Evolutionary conservation across 176 grass and related monocot species (phyloP), one percentile per base, ranked within the genome.

Genomic region (Triticum dicoccoides): DNA sequence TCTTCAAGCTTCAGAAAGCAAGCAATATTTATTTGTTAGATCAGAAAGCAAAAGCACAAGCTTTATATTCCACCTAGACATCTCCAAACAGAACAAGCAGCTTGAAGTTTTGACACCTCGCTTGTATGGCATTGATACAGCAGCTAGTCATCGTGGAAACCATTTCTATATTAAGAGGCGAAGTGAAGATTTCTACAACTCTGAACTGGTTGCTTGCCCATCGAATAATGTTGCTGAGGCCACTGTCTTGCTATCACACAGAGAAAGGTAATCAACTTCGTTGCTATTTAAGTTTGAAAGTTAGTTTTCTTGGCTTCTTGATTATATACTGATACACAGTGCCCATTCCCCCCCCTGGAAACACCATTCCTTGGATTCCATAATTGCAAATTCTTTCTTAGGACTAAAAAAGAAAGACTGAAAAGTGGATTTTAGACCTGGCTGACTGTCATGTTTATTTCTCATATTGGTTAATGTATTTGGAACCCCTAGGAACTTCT

Each of bases 31-130:
- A 69, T 98, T 98, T 92, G 79, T 98, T 82, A 79, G 21, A 86
- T 98, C 96, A 51, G 96, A 78, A 90, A 98, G 96, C 96, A 93
- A 92, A 93, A 95, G 87, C 44, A 93, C 93, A 51, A 85, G 85
- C 34, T 98, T 90, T 80, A 56, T 95, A 86, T 93, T 93, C 83
- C 90, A 95, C 64, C 61, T 98, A 15, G 83, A 98, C 47, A 86
- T 83, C 61, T 89, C 86, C 51, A 92, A 92, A 81, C 73, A 89
- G 69, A 87, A 86, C 51, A 98, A 84, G 69, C 86, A 83, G 12
- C 96, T 98, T 69, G 37, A 76, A 54, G 81, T 91, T 88, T 85
- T 98, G 88, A 98, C 93, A 39, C 81, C 93, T 27, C 56, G 89
- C 73, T 39, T 95, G 61, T 81, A 87, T 93, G 96, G 96, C 51